Base-by-base conservation (phyloP, 495 filamentous ascomycete species). In the Delitschia confertaspora region DNA sequence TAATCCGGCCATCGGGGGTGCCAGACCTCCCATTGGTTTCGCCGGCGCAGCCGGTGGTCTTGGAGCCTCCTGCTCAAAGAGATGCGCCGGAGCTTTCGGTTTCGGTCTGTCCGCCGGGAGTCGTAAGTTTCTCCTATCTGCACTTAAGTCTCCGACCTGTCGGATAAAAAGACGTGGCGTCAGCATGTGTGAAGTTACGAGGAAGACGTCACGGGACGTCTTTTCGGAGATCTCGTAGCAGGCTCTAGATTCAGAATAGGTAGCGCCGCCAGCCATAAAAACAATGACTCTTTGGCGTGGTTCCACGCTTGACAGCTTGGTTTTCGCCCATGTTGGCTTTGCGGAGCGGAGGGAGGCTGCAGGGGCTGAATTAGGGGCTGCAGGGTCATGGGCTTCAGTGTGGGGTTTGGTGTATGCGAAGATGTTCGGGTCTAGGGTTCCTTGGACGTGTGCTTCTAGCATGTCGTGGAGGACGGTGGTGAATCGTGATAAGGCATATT, bases 231-330 rank as follows among this genome's bases (percentile, higher is more conserved):
- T 60, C 49, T 98, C 88, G 55, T 96, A 95, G 65, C 91, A 96
- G 14, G 81, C 71, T 38, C 93, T 78, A 5, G 83, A 68, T 65
- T 98, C 91, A 1, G 83, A 82, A 60, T 88, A 91, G 2, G 88
- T 98, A 5, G 93, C 93, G 29, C 91, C 91, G 25, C 93, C 91
- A 14, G 91, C 89, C 78, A 96, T 82, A 61, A 95, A 95, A 33
- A 96, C 81, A 45, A 98, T 83, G 33, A 96, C 76, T 30, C 91
- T 80, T 63, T 98, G 91, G 33, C 80, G 76, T 38, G 84, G 86
- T 54, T 95, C 88, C 14, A 81, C 75, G 7, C 76, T 75, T 11
- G 80, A 72, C 19, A 79, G 70, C 39, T 85, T 76, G 9, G 84
- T 81, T 36, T 82, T 83, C 6, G 91, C 91, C 91, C 91, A 98